A percentile compares a stretch with the other conserved stretches of the same genome.
phyloP scores from a whole-genome alignment of 2,329 filamentous ascomycete genomes.

The Diaporthe vexans region DNA sequence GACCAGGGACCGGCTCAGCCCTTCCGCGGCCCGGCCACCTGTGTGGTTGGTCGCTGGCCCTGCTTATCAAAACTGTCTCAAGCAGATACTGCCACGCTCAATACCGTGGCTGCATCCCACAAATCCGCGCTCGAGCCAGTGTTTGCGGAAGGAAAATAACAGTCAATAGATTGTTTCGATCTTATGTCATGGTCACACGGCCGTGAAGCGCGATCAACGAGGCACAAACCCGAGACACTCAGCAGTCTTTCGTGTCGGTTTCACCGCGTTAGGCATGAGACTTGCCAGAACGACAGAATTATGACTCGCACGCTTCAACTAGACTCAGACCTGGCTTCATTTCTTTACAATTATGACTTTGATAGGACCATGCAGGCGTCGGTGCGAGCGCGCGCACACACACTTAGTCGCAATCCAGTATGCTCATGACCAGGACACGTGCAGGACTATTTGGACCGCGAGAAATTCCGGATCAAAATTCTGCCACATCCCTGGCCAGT shows the following conservation, averaged over 20 bases:
- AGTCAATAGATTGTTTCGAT: constrained; percentile 35
- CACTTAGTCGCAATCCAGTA: not conserved
- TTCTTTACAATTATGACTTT: not conserved
- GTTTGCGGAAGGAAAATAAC: constrained; percentile 20
- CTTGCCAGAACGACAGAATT: constrained; percentile 7
- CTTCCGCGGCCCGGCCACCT: constrained; percentile 25
- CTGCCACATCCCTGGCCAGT: not conserved
- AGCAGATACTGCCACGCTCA: constrained; percentile 29
- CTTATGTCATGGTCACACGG: constrained; percentile 33
- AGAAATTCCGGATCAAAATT: not conserved
- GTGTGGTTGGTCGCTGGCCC: constrained; percentile 22
- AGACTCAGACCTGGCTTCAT: constrained; percentile 21
- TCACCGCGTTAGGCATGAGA: constrained; percentile 17
- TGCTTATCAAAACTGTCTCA: constrained; percentile 33
- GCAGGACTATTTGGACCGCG: not conserved
- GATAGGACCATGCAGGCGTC: constrained; percentile 19
- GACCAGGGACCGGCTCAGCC: constrained; percentile 31
- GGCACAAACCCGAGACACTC: constrained; percentile 31
- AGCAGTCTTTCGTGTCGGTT: constrained; percentile 20
- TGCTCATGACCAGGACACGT: constrained; percentile 16
- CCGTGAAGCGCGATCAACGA: constrained; percentile 27
- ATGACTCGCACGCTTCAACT: constrained; percentile 13
- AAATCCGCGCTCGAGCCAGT: constrained; percentile 31
- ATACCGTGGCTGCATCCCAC: constrained; percentile 22
- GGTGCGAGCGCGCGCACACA: not conserved